Evolutionary conservation across 2,329 filamentous ascomycete species (phyloP).

Genomic region (Trichoderma harzianum): DNA sequence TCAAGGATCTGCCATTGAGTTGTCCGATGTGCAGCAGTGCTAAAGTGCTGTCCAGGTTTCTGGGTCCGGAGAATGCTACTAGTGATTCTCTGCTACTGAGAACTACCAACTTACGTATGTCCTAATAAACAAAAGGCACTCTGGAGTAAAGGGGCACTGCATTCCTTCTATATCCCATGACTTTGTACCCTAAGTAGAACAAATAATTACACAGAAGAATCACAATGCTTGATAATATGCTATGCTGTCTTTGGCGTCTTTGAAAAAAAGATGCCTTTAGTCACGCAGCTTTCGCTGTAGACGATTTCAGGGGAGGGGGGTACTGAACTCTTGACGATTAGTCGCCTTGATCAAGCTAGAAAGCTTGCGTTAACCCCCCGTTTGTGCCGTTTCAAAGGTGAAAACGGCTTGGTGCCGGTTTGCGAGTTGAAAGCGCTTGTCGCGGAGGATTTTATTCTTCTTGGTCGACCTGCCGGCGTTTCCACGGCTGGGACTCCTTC

Average conservation of each 20-base stretch:
- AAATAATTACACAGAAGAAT: neutral
- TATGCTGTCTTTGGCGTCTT: neutral
- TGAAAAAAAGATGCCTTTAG: neutral
- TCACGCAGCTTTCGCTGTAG: neutral
- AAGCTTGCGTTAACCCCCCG: constrained; percentile 62
- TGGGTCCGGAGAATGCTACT: neutral
- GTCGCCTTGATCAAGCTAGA: constrained; percentile 19
- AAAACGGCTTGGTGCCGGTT: constrained; percentile 53
- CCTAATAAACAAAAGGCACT: neutral
- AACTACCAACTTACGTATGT: neutral
- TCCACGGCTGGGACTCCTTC: neutral
- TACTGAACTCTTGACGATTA: neutral
- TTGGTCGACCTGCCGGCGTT: constrained; percentile 8
- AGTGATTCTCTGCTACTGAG: neutral
- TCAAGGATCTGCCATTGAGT: neutral
- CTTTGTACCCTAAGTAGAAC: neutral
- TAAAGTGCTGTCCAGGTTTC: neutral
- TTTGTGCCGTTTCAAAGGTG: constrained; percentile 68
- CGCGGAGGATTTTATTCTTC: constrained; percentile 34
- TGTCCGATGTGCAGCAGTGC: neutral
- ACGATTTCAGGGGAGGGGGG: neutral
- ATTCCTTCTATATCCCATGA: neutral
- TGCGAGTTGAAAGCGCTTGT: constrained; percentile 46
- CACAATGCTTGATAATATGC: neutral
- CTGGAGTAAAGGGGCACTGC: neutral